These are phyloP conservation scores for Xerocomellus dryophilus DNA, from an alignment of 768 basidiomycete species.

Conservation along the genomic window DNA sequence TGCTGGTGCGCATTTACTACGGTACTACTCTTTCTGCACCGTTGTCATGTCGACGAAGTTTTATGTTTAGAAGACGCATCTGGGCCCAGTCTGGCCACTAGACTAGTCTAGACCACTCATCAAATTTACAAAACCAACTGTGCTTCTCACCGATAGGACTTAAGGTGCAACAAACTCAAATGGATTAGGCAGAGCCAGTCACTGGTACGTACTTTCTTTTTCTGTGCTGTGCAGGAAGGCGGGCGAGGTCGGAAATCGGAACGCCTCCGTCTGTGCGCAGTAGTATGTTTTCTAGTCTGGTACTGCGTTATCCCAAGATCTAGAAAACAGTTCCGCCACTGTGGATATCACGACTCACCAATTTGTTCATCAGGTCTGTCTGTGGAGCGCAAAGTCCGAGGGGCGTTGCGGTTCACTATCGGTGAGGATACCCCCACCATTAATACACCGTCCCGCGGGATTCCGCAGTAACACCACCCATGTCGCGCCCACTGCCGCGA, in stretches of 20 bases:
- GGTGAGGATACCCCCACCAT: slow-evolving; percentile 40
- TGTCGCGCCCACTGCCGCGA: slow-evolving; percentile 42
- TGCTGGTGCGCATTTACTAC: too few relatives aligned
- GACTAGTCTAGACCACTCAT: neutral
- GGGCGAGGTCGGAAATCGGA: neutral
- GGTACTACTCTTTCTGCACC: neutral
- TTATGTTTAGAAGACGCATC: neutral
- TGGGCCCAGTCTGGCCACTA: neutral
- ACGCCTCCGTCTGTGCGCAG: too few relatives aligned
- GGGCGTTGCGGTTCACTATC: slow-evolving; percentile 35
- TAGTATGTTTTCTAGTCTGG: neutral
- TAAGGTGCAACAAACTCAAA: neutral
- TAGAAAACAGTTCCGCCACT: slow-evolving; percentile 25
- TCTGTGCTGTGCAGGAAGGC: neutral
- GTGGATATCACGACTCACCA: neutral
- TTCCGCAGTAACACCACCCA: slow-evolving; percentile 43
- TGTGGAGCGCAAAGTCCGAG: neutral
- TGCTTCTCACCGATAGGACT: neutral
- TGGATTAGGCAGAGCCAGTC: neutral
- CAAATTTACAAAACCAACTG: neutral
- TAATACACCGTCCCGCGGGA: slow-evolving; percentile 42
- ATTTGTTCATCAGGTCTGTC: neutral
- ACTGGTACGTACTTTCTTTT: neutral
- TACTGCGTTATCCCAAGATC: neutral
- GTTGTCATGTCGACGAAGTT: slow-evolving; percentile 1